phyloP scores from a whole-genome alignment of 257 asterid genomes.

The Nyctanthes arbortristis region DNA sequence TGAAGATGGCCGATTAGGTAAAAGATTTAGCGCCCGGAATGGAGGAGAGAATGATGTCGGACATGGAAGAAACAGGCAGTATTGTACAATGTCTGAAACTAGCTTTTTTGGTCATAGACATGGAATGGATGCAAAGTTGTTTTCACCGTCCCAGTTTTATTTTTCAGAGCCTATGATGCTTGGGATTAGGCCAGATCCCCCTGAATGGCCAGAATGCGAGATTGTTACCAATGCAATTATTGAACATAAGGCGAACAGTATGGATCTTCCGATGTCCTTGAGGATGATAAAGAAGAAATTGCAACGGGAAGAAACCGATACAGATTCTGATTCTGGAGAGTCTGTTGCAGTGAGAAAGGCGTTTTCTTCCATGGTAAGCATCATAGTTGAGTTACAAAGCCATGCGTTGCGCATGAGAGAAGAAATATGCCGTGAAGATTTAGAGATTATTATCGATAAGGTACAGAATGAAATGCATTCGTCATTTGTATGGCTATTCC shows the following conservation, averaged over 20 bases:
- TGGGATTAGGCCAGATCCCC: constrained; percentile 76
- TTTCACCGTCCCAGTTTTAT: constrained; percentile 46
- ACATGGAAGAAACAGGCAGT: constrained; percentile 22
- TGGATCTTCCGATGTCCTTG: constrained; percentile 72
- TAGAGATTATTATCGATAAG: constrained; percentile 42
- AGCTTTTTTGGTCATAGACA: constrained; percentile 19
- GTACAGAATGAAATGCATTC: constrained; percentile 67
- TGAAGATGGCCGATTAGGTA: constrained; percentile 28
- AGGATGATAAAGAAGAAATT: constrained; percentile 78
- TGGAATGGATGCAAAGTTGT: constrained; percentile 29
- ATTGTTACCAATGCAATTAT: constrained; percentile 41
- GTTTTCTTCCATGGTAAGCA: constrained; percentile 69
- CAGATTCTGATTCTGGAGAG: constrained; percentile 31
- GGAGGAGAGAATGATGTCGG: constrained; percentile 23
- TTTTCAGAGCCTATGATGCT: constrained; percentile 80
- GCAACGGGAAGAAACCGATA: constrained; percentile 36
- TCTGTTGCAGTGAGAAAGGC: constrained; percentile 53
- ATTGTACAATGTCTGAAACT: constrained; percentile 31
- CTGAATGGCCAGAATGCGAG: constrained; percentile 69
- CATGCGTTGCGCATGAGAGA: constrained; percentile 67
- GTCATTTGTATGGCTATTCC: constrained; percentile 81
- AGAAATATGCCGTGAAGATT: constrained; percentile 55
- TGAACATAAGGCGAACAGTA: constrained; percentile 73
- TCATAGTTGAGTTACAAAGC: constrained; percentile 75
- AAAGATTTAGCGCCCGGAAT: constrained; percentile 9